These are phyloP conservation scores for Globisporangium sylvaticum DNA, from an alignment of 352 stramenopile species.

Conservation along the genomic window DNA sequence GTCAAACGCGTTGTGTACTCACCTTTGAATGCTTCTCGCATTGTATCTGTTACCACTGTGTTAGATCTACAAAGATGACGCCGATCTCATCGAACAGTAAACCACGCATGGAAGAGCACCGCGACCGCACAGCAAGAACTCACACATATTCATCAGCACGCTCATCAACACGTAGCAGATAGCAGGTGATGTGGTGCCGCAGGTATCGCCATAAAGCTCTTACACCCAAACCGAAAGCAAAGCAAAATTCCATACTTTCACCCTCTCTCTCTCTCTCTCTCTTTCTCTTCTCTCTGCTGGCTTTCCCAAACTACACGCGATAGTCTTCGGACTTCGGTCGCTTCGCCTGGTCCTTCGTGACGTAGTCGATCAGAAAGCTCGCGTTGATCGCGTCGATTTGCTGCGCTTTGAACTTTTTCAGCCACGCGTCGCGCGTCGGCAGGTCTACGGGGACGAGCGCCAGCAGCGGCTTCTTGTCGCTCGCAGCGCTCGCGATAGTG, in stretches of 20 bases:
- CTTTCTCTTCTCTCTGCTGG: background rate
- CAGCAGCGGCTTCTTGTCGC: constrained; percentile 45
- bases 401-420: constrained; percentile 66
- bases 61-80: constrained; percentile 23
- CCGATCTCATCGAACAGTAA: constrained; percentile 20
- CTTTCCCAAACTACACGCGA: constrained; percentile 26
- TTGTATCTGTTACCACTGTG: no score
- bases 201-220: background rate
- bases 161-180: background rate
- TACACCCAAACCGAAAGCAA: background rate
- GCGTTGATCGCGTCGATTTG: constrained; percentile 75
- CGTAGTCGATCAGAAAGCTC: constrained; percentile 80
- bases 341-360: constrained; percentile 76
- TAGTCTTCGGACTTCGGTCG: constrained; percentile 51
- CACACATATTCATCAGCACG: no score
- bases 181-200: background rate
- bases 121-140: no score
- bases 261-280: background rate
- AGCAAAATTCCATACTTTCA: background rate
- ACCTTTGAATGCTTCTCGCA: no score
- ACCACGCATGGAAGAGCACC: no score
- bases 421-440: constrained; percentile 52
- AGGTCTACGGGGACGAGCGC: constrained; percentile 54
- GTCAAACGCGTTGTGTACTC: no score
- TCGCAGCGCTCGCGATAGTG: constrained; percentile 21